Evolutionary conservation across 495 filamentous ascomycete species (phyloP).

Genomic region (Sabuloglossum arenarium): DNA sequence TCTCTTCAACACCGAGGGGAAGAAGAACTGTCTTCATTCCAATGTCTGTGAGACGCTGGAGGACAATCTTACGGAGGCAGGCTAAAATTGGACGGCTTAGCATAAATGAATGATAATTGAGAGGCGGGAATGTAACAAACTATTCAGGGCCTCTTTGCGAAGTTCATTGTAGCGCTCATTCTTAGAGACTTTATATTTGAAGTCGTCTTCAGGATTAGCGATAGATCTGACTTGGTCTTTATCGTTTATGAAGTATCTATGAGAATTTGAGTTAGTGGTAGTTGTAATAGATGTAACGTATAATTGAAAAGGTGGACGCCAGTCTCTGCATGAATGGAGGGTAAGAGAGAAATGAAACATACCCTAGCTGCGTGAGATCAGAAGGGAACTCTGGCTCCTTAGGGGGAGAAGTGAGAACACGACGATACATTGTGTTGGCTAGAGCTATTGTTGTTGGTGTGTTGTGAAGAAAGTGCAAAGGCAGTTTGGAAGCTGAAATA

Average conservation of each 20-base stretch:
- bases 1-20: constrained; percentile 26
- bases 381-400: constrained; percentile 40
- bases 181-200: constrained; percentile 48
- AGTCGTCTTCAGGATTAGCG: constrained; percentile 40
- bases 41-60: constrained; percentile 33
- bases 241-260: constrained; percentile 49
- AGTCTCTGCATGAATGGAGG: background rate
- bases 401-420: constrained; percentile 40
- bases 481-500: no score
- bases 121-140: constrained; percentile 19
- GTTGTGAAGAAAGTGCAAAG: no score
- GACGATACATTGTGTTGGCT: constrained; percentile 41
- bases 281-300: no score
- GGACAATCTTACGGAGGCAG: constrained; percentile 38
- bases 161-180: constrained; percentile 51
- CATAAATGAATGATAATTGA: constrained; percentile 1
- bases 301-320: background rate
- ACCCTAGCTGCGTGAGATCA: constrained; percentile 51
- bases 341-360: constrained; percentile 14
- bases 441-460: no score
- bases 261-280: background rate
- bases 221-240: constrained; percentile 51
- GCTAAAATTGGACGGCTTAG: constrained; percentile 19
- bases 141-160: constrained; percentile 47
- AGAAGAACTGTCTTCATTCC: constrained; percentile 36